Evolutionary conservation across 192 early-diverging fungal species (phyloP).

Genomic region (Backusella luteola): DNA sequence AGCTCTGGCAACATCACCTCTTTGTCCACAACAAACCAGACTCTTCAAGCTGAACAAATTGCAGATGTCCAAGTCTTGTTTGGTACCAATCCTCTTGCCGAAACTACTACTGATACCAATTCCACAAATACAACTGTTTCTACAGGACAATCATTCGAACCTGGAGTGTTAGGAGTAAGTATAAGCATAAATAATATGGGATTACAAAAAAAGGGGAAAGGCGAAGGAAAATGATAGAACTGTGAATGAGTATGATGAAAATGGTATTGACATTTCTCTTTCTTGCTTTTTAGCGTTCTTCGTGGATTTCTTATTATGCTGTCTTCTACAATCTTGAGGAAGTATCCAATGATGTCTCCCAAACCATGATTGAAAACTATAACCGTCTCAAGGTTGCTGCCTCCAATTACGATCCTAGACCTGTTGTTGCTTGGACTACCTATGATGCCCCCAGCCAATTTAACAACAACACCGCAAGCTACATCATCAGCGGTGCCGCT

Average conservation of each 20-base stretch:
- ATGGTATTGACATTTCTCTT: neutral
- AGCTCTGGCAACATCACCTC: slow-evolving; percentile 19
- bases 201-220: neutral
- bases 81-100: slow-evolving; percentile 27
- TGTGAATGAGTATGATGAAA: neutral
- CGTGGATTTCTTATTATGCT: slow-evolving; percentile 59
- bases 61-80: slow-evolving; percentile 47
- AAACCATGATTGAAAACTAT: slow-evolving; percentile 57
- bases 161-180: slow-evolving; percentile 49
- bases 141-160: slow-evolving; percentile 46
- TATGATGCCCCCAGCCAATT: slow-evolving; percentile 57
- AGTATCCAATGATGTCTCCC: slow-evolving; percentile 44
- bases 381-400: slow-evolving; percentile 48
- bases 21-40: slow-evolving; percentile 42
- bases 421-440: slow-evolving; percentile 61
- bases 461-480: slow-evolving; percentile 71
- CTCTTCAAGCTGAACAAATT: slow-evolving; percentile 48
- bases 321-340: slow-evolving; percentile 65
- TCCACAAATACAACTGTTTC: slow-evolving; percentile 45
- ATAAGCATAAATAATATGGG: neutral
- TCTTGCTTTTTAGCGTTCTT: slow-evolving; percentile 41
- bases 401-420: slow-evolving; percentile 25
- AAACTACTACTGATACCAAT: slow-evolving; percentile 14
- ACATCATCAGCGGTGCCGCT: slow-evolving; percentile 52
- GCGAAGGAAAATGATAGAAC: neutral